A percentile compares a stretch with the other conserved stretches of the same genome.
phyloP scores from a whole-genome alignment of 2,329 filamentous ascomycete species.

The Pyrenochaeta sp. region DNA sequence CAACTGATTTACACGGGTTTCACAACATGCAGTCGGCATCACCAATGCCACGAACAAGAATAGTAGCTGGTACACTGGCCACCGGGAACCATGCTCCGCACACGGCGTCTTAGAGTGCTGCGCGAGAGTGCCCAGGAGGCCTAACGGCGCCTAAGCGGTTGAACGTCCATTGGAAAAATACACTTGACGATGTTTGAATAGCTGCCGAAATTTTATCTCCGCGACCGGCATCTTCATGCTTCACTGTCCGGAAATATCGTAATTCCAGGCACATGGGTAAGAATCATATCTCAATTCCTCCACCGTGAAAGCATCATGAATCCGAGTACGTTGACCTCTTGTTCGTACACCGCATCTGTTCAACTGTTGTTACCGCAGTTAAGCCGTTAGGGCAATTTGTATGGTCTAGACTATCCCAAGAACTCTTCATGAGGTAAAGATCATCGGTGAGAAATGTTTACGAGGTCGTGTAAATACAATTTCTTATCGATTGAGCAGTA shows the following conservation, averaged over 20 bases:
- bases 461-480: conserved; percentile 1
- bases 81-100: background rate
- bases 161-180: background rate
- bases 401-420: background rate
- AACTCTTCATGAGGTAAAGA: background rate
- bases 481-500: background rate
- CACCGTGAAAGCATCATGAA: background rate
- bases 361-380: background rate
- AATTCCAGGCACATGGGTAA: too few relatives aligned
- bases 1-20: background rate
- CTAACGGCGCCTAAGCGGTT: background rate
- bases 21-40: background rate
- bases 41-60: background rate
- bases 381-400: background rate
- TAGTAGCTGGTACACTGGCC: background rate
- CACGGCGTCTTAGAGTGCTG: background rate
- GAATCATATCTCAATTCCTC: background rate
- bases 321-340: background rate
- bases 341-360: background rate
- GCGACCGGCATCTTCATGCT: background rate
- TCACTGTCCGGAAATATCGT: background rate
- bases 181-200: background rate
- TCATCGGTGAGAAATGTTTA: conserved; percentile 7
- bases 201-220: background rate
- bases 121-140: background rate